phyloP scores from a whole-genome alignment of 306 rosid genomes.

The Albizia julibrissin region DNA sequence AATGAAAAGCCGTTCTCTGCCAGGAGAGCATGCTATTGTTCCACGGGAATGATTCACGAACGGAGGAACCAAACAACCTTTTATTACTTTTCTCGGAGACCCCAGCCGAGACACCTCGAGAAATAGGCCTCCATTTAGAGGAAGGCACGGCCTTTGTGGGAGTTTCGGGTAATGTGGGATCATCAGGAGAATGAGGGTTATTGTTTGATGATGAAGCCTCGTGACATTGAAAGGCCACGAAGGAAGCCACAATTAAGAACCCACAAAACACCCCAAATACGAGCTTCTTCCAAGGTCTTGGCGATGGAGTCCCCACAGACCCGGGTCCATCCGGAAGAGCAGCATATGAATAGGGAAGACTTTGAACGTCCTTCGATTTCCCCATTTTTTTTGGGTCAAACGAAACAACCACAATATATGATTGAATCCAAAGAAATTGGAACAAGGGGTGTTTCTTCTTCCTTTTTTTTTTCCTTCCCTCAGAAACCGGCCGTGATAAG shows the following conservation, averaged over 20 bases:
- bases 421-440: neutral
- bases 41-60: constrained; percentile 57
- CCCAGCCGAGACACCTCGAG: constrained; percentile 67
- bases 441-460: neutral
- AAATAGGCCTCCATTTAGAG: constrained; percentile 27
- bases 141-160: neutral
- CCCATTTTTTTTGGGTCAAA: neutral
- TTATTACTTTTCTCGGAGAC: constrained; percentile 71
- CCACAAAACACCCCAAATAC: constrained; percentile 38
- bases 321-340: constrained; percentile 42
- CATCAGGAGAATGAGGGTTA: neutral
- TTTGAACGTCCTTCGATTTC: neutral
- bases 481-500: neutral
- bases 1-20: constrained; percentile 92
- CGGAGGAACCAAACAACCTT: constrained; percentile 14
- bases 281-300: constrained; percentile 37
- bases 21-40: constrained; percentile 73
- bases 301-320: constrained; percentile 7
- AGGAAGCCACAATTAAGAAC: constrained; percentile 40
- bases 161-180: constrained; percentile 1
- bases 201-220: neutral
- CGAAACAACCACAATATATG: neutral
- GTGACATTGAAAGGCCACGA: constrained; percentile 40
- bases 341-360: constrained; percentile 43
- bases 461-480: no score